Evolutionary conservation across 345 rosid genomes (phyloP).

Genomic region (Carallia pectinifolia): DNA sequence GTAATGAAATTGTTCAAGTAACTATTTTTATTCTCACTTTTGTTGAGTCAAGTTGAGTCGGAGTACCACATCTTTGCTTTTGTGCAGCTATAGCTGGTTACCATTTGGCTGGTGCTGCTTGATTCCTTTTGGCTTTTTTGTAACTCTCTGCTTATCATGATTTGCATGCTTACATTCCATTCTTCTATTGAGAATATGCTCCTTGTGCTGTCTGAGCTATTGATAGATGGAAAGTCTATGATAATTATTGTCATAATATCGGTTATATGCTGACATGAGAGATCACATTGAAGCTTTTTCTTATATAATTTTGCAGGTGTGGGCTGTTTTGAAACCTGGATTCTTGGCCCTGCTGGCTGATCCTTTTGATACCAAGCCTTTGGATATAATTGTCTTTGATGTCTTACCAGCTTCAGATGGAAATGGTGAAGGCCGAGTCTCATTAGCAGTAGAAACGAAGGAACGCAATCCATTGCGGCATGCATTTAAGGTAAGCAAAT

Average conservation of each 20-base stretch:
- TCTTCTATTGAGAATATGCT: no score
- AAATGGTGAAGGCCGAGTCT: slow-evolving; percentile 68
- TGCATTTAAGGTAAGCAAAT: slow-evolving; percentile 70
- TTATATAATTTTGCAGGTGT: slow-evolving; percentile 56
- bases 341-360: slow-evolving; percentile 90
- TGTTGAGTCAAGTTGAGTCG: no score
- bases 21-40: no score
- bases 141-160: no score
- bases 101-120: no score
- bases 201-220: no score
- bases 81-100: no score
- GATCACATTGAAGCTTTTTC: background rate
- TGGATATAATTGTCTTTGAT: slow-evolving; percentile 90
- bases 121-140: no score
- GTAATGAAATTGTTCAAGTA: slow-evolving; percentile 39
- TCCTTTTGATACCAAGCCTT: slow-evolving; percentile 77
- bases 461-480: slow-evolving; percentile 93
- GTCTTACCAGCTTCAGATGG: slow-evolving; percentile 90
- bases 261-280: background rate
- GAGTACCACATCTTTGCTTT: no score
- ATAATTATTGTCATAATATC: no score
- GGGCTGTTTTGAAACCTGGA: slow-evolving; percentile 98
- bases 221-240: no score
- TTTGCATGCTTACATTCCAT: no score
- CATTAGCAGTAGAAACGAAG: slow-evolving; percentile 79